Conservation (phyloP, 2,329 filamentous ascomycete genomes). For the Triangularia verruculosa region DNA sequence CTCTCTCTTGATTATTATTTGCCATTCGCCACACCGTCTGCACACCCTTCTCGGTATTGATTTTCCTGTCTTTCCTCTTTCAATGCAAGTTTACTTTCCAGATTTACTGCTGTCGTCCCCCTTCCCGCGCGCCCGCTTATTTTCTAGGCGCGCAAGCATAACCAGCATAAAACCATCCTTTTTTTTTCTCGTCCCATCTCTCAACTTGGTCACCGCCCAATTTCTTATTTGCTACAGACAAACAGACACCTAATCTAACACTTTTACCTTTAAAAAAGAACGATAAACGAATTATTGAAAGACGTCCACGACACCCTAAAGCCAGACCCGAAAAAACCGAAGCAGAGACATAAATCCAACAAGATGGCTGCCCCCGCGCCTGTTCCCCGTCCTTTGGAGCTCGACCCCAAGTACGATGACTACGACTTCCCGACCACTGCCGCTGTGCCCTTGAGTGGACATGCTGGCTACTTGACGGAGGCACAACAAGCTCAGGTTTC, state of each 20-base stretch:
- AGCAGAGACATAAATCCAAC: not conserved
- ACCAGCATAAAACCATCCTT: too few relatives aligned
- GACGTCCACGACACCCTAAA: not conserved
- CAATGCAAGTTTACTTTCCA: not conserved
- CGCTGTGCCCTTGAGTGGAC: slow-evolving; percentile 67
- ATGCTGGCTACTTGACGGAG: slow-evolving; percentile 81
- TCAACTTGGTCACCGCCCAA: not conserved
- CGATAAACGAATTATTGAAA: not conserved
- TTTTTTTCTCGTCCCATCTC: not conserved
- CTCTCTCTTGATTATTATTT: not conserved
- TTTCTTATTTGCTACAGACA: not conserved
- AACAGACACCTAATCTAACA: not conserved
- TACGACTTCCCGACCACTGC: slow-evolving; percentile 88
- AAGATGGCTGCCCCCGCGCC: slow-evolving; percentile 18
- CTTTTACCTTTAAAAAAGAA: not conserved
- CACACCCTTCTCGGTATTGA: not conserved
- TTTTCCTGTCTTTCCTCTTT: not conserved
- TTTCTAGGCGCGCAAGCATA: not conserved
- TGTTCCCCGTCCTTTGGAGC: slow-evolving; percentile 41
- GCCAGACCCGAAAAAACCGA: not conserved
- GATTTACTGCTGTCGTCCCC: not conserved
- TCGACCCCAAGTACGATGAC: slow-evolving; percentile 91
- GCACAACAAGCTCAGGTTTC: slow-evolving; percentile 86
- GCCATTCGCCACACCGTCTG: not conserved
- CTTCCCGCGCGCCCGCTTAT: not conserved